phyloP scores from a whole-genome alignment of 2,329 filamentous ascomycete genomes.

The Diaporthe batatas region DNA sequence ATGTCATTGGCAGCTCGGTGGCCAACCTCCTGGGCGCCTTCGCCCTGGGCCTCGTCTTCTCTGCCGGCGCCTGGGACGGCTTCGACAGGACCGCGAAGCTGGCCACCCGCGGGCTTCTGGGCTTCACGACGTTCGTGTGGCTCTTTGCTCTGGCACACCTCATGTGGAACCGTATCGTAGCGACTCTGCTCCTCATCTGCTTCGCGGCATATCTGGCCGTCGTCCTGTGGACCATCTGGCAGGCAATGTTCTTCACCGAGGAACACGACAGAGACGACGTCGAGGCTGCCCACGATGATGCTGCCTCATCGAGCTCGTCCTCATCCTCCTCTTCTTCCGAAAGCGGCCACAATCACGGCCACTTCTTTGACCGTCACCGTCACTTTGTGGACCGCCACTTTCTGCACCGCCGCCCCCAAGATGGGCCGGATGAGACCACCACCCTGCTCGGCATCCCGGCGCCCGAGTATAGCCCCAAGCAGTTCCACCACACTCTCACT shows the following conservation, averaged over 20 bases:
- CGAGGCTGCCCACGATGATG: constrained; percentile 45
- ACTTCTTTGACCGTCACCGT: constrained; percentile 23
- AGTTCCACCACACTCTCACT: constrained; percentile 34
- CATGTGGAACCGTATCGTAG: constrained; percentile 44
- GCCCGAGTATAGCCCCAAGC: constrained; percentile 20
- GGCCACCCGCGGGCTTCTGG: constrained; percentile 59
- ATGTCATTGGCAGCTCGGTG: constrained; percentile 66
- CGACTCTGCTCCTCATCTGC: constrained; percentile 56
- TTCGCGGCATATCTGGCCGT: constrained; percentile 61
- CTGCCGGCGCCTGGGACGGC: constrained; percentile 42
- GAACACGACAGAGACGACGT: constrained; percentile 52
- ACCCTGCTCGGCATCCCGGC: constrained; percentile 30
- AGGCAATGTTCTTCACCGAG: constrained; percentile 56
- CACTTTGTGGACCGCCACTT: constrained; percentile 20
- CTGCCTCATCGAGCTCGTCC: constrained; percentile 53
- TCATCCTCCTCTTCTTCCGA: constrained; percentile 56
- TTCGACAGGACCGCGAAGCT: constrained; percentile 64
- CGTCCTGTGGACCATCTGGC: constrained; percentile 60
- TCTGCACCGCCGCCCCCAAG: background rate
- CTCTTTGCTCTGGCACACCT: constrained; percentile 51
- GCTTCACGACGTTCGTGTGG: constrained; percentile 56
- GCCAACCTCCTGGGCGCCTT: constrained; percentile 70
- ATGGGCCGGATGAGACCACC: constrained; percentile 35
- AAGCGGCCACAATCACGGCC: background rate
- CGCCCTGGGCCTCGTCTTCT: constrained; percentile 63